These are phyloP conservation scores for Hemileia vastatrix DNA, from an alignment of 1,284 basidiomycete species.

Conservation along the genomic window DNA sequence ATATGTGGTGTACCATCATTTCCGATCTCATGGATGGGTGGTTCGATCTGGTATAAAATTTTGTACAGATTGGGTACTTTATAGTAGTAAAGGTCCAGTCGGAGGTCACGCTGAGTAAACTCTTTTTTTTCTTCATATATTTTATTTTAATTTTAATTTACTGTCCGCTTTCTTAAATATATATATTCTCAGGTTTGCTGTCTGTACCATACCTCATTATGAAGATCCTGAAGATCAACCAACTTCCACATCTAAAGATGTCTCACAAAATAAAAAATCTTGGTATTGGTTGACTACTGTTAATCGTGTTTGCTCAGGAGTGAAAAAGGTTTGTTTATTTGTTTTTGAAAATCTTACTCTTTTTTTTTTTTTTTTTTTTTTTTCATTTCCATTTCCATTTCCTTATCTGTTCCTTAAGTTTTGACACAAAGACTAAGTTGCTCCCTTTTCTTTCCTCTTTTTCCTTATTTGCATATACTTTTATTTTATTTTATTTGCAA, in stretches of 20 bases:
- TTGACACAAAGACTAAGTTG: neutral
- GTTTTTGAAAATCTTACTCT: neutral
- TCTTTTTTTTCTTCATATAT: neutral
- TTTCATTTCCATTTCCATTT: neutral
- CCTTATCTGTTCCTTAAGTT: neutral
- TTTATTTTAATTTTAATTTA: too few relatives aligned
- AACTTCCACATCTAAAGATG: conserved; percentile 55
- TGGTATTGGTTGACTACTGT: conserved; percentile 98
- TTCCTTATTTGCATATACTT: neutral
- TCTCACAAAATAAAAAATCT: conserved; percentile 60
- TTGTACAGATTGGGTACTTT: conserved; percentile 86
- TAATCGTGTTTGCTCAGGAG: conserved; percentile 92
- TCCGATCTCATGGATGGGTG: conserved; percentile 94
- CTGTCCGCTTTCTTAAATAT: neutral
- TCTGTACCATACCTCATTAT: conserved; percentile 80
- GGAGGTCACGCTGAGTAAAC: conserved; percentile 89
- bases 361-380: neutral
- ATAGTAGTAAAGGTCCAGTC: conserved; percentile 68
- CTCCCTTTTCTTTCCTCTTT: conserved; percentile 4
- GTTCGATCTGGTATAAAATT: conserved; percentile 95
- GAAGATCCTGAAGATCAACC: conserved; percentile 64
- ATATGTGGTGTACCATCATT: conserved; percentile 90
- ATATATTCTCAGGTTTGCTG: conserved; percentile 61
- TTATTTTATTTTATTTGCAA: neutral
- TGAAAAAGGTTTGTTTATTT: conserved; percentile 65